phyloP scores from a whole-genome alignment of 176 grass and related monocot species.

The Coix lacrymajobi region DNA sequence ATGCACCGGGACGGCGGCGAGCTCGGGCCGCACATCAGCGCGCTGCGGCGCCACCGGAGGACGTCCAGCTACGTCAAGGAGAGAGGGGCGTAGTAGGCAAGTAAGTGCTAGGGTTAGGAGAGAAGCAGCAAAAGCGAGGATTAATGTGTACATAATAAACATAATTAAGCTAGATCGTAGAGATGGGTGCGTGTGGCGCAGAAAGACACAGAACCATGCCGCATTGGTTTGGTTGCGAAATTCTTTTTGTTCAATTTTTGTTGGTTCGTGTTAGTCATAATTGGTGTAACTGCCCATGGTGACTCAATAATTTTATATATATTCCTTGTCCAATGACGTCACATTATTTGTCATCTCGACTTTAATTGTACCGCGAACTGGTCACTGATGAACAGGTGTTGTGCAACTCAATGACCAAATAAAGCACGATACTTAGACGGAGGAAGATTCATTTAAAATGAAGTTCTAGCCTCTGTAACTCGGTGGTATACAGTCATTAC shows the following conservation, averaged over 20 bases:
- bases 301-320: background rate
- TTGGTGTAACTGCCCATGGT: background rate
- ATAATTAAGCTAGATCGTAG: constrained; percentile 31
- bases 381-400: no score
- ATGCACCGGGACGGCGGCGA: background rate
- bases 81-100: constrained; percentile 41
- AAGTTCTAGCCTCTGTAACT: no score
- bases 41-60: constrained; percentile 29
- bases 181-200: background rate
- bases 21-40: background rate
- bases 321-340: background rate
- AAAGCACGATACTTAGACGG: no score
- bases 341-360: background rate
- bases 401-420: no score
- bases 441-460: no score
- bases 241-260: constrained; percentile 8
- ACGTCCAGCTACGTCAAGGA: constrained; percentile 35
- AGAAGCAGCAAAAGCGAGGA: background rate
- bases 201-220: background rate
- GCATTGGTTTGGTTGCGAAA: constrained; percentile 5
- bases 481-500: no score
- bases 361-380: no score
- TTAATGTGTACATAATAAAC: constrained; percentile 31
- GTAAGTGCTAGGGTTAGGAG: background rate
- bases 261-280: background rate